Percentiles rank a stretch among this genome's conserved stretches.
Evolutionary conservation across 148 eudicot genomes (phyloP).

Genomic region (Agrostemma githago): DNA sequence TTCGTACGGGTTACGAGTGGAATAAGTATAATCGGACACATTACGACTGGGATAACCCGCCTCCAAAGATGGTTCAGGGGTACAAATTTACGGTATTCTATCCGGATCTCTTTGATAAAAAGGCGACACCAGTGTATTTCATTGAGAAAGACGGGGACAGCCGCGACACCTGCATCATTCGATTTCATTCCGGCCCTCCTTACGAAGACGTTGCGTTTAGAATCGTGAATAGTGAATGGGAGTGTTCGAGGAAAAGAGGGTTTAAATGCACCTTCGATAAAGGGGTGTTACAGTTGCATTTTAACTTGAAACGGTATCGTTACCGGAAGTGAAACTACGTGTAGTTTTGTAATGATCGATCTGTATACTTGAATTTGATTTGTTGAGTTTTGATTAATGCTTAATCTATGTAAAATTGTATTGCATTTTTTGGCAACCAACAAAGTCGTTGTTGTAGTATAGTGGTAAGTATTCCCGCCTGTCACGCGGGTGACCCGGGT

Average conservation of each 20-base stretch:
- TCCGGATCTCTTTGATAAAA: constrained; percentile 91
- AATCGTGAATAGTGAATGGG: constrained; percentile 95
- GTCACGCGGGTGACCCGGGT: constrained; percentile 99
- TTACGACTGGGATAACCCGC: constrained; percentile 93
- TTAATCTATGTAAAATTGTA: too few relatives aligned
- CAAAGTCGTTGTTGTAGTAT: constrained; percentile 87
- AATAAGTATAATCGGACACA: constrained; percentile 98
- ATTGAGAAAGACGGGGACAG: constrained; percentile 95
- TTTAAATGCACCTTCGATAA: constrained; percentile 91
- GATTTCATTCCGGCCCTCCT: constrained; percentile 97
- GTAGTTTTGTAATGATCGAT: too few relatives aligned
- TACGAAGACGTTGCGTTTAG: constrained; percentile 94
- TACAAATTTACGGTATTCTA: constrained; percentile 94
- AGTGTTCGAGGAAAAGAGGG: constrained; percentile 91
- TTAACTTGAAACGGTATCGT: constrained; percentile 81
- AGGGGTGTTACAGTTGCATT: constrained; percentile 84
- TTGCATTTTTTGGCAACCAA: not conserved
- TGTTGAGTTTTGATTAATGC: too few relatives aligned
- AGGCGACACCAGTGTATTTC: constrained; percentile 62
- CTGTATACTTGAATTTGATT: too few relatives aligned
- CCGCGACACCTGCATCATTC: constrained; percentile 77
- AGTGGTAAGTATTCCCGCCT: constrained; percentile 99
- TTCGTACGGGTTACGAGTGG: constrained; percentile 99
- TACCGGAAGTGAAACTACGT: constrained; percentile 57
- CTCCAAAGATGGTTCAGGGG: constrained; percentile 94